These are phyloP conservation scores for Fusarium sp. DNA, from an alignment of 2,329 filamentous ascomycete species.

Conservation along the genomic window DNA sequence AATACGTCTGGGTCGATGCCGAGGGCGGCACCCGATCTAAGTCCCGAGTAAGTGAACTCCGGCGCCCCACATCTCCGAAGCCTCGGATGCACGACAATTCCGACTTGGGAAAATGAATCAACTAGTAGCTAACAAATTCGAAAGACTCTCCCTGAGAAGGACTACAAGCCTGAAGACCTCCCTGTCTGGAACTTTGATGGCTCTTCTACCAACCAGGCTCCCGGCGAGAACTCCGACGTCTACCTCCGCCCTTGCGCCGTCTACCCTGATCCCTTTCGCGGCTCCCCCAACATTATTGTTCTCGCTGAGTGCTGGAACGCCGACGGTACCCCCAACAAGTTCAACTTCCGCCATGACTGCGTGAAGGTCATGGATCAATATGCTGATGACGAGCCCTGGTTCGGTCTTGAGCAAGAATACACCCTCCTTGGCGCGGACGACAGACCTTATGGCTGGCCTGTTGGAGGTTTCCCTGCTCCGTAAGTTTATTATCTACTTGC, in stretches of 20 bases:
- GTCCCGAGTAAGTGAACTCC: slow-evolving; percentile 80
- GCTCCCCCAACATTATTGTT: slow-evolving; percentile 91
- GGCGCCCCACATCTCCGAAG: too few relatives aligned
- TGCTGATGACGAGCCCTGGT: slow-evolving; percentile 89
- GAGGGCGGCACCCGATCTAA: slow-evolving; percentile 89
- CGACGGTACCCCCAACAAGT: slow-evolving; percentile 96
- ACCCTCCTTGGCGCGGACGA: slow-evolving; percentile 80
- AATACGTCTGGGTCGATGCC: slow-evolving; percentile 97
- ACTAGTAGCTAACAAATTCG: too few relatives aligned
- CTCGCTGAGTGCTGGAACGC: slow-evolving; percentile 94
- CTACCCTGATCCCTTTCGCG: slow-evolving; percentile 92
- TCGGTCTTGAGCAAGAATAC: slow-evolving; percentile 98
- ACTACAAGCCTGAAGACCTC: slow-evolving; percentile 64
- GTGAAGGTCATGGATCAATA: slow-evolving; percentile 90
- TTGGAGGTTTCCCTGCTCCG: slow-evolving; percentile 86
- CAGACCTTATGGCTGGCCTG: slow-evolving; percentile 82
- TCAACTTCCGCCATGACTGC: slow-evolving; percentile 95
- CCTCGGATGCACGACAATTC: too few relatives aligned
- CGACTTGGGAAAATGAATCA: too few relatives aligned
- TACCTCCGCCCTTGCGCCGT: slow-evolving; percentile 92
- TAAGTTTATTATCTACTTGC: slow-evolving; percentile 31
- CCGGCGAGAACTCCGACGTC: slow-evolving; percentile 96
- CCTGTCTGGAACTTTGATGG: slow-evolving; percentile 73
- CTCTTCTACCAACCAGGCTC: slow-evolving; percentile 91
- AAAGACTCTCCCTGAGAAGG: slow-evolving; percentile 56